Evolutionary conservation across 2,329 filamentous ascomycete species (phyloP), one percentile per base, ranked within the genome.

Genomic region (Balansia obtecta): DNA sequence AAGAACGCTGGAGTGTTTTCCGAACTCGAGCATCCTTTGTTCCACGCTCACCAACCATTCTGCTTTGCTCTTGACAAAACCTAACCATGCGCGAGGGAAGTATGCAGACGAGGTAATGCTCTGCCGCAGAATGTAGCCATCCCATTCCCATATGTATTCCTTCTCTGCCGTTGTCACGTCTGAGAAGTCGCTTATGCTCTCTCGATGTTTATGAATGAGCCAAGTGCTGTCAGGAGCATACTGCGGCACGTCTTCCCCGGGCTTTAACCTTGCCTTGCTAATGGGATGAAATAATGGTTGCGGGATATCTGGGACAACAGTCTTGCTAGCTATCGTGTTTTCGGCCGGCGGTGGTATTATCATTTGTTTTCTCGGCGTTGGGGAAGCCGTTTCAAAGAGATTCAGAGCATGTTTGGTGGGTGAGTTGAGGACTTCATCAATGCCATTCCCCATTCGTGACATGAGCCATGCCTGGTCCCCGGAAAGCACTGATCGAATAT

Each of bases 141-240:
- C 77, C 77, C 77, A 82, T 54, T 76, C 73, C 56, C 71, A 69
- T 50, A 81, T 76, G 52, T 76, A 81, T 53, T 80, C 77, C 59
- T 76, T 77, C 57, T 82, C 77, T 15, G 70, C 65, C 2, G 66
- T 59, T 12, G 72, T 72, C 27, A 81, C 70, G 55, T 81, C 77
- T 9, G 71, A 73, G 57, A 77, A 80, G 54, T 81, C 78, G 30
- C 70, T 68, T 49, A 81, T 72, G 49, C 72, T 74, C 51, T 81
- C 75, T 8, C 74, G 71, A 52, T 81, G 77, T 61, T 80, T 80
- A 54, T 79, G 76, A 32, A 78, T 68, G 8, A 80, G 67, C 78
- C 78, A 81, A 20, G 66, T 64, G 51, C 72, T 71, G 57, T 79
- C 74, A 3, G 72, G 63, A 3, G 62, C 61, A 4, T 65, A 61